Evolutionary conservation across 805 yeast species (phyloP).

Genomic region (Candida lessepsii): DNA sequence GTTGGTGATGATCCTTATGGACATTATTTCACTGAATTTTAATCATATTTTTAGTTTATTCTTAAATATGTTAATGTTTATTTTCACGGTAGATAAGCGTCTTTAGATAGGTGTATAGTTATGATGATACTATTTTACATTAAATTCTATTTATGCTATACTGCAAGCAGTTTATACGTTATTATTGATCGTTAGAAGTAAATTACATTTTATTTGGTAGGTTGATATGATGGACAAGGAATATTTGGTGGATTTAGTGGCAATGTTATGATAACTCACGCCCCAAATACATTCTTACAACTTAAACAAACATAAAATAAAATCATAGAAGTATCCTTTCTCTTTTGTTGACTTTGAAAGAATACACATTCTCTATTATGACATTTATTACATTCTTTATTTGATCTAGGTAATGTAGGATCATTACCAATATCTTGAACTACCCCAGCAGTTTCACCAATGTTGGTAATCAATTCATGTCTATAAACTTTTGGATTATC

Average conservation of each 20-base stretch:
- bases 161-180: no score
- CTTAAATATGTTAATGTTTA: no score
- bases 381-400: slow-evolving; percentile 90
- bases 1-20: slow-evolving; percentile 40
- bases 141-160: slow-evolving; percentile 1
- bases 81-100: no score
- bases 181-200: no score
- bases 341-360: slow-evolving; percentile 93
- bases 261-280: no score
- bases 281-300: slow-evolving; percentile 73
- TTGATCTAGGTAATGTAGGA: slow-evolving; percentile 96
- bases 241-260: no score
- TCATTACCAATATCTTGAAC: slow-evolving; percentile 94
- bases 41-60: slow-evolving; percentile 5
- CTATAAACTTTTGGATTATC: slow-evolving; percentile 84
- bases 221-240: neutral
- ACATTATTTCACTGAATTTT: slow-evolving; percentile 36
- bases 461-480: slow-evolving; percentile 87
- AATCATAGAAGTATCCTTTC: slow-evolving; percentile 94
- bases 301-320: slow-evolving; percentile 87
- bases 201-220: no score
- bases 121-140: slow-evolving; percentile 7
- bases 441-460: slow-evolving; percentile 95
- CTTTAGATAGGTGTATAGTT: neutral
- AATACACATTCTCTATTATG: slow-evolving; percentile 88